Conservation (phyloP, 768 basidiomycete genomes). For the Tylopilus rubrobrunneus region DNA sequence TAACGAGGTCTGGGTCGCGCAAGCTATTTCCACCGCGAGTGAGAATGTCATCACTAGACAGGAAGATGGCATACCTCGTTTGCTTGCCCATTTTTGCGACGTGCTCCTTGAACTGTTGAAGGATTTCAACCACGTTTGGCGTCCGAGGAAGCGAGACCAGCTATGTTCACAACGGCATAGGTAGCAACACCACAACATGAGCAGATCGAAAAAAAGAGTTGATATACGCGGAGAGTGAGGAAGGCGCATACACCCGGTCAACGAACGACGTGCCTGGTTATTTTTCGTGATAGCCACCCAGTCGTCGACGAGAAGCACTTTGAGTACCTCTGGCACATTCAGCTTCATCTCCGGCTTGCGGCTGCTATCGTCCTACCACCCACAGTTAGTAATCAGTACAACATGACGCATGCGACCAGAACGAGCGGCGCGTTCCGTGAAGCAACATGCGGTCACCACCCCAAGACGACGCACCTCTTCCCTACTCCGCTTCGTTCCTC, state of each 20-base stretch:
- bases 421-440: neutral
- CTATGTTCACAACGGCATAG: conserved; percentile 37
- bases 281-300: conserved; percentile 98
- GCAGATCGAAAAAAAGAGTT: neutral
- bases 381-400: neutral
- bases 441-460: neutral
- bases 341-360: conserved; percentile 89
- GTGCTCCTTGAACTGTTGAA: conserved; percentile 74
- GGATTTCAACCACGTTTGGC: conserved; percentile 73
- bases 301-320: conserved; percentile 88
- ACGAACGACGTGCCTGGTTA: conserved; percentile 56
- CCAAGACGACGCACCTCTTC: conserved; percentile 55
- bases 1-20: conserved; percentile 63
- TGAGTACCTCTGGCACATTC: conserved; percentile 84
- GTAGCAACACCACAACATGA: neutral
- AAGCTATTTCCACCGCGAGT: conserved; percentile 37
- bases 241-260: neutral
- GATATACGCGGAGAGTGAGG: neutral
- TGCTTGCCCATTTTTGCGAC: conserved; percentile 47
- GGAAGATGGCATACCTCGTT: conserved; percentile 36
- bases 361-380: conserved; percentile 62
- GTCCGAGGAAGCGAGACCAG: conserved; percentile 78
- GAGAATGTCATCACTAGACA: neutral
- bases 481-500: conserved; percentile 66
- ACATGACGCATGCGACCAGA: neutral